phyloP scores from a whole-genome alignment of 2,329 filamentous ascomycete genomes.

The Monosporascus ibericus region DNA sequence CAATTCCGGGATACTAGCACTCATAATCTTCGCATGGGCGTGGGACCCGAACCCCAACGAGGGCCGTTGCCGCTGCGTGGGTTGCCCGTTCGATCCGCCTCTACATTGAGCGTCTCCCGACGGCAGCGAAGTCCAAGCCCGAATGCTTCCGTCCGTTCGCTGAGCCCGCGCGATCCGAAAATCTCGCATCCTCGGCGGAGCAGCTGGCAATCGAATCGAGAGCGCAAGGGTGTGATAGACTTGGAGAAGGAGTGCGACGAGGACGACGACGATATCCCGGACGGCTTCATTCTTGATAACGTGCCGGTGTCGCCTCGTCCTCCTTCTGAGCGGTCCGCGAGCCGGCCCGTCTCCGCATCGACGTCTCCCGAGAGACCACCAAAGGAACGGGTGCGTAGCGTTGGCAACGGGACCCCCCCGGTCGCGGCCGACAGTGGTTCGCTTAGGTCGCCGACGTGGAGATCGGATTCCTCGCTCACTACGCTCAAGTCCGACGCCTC shows the following conservation, averaged over 20 bases:
- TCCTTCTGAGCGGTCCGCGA: conserved; percentile 47
- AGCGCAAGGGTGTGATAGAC: conserved; percentile 62
- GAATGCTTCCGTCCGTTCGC: conserved; percentile 29
- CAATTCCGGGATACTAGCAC: conserved; percentile 41
- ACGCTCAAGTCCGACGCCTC: conserved; percentile 27
- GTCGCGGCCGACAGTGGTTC: conserved; percentile 54
- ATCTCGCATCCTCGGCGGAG: conserved; percentile 44
- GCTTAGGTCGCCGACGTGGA: conserved; percentile 51
- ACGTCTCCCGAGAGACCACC: conserved; percentile 46
- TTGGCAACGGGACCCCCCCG: conserved; percentile 60
- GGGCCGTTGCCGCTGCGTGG: conserved; percentile 25
- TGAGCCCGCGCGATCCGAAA: conserved; percentile 37
- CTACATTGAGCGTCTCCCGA: conserved; percentile 31
- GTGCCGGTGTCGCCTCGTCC: conserved; percentile 74
- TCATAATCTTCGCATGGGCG: conserved; percentile 27
- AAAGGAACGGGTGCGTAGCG: conserved; percentile 46
- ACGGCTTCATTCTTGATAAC: conserved; percentile 74
- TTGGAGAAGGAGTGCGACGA: conserved; percentile 71
- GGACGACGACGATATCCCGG: conserved; percentile 74
- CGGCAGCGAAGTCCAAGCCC: conserved; percentile 49
- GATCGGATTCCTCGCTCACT: conserved; percentile 35
- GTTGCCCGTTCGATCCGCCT: conserved; percentile 32
- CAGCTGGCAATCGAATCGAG: conserved; percentile 64
- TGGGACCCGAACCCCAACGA: conserved; percentile 22
- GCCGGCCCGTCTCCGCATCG: conserved; percentile 45